Percentiles rank a stretch among this genome's conserved stretches.
phyloP scores from a whole-genome alignment of 176 grass and related monocot genomes.

The Phragmites australis region DNA sequence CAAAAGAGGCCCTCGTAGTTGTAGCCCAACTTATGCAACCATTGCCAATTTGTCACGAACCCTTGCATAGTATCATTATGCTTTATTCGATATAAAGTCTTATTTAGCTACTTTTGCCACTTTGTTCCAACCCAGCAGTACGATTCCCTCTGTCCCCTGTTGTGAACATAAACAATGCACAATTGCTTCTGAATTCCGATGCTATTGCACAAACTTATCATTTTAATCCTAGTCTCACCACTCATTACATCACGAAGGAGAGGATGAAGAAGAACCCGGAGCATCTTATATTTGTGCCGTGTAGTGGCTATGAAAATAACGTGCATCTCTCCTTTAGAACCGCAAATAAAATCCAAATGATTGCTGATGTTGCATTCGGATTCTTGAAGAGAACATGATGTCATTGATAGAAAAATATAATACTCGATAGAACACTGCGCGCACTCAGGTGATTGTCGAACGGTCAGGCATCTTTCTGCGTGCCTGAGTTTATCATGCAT shows the following conservation, averaged over 20 bases:
- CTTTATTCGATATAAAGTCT: constrained; percentile 49
- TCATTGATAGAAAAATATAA: constrained; percentile 15
- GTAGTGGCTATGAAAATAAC: constrained; percentile 22
- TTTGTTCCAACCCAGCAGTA: constrained; percentile 45
- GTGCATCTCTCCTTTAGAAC: constrained; percentile 28
- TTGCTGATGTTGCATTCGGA: neutral
- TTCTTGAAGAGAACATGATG: constrained; percentile 19
- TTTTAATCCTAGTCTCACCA: neutral
- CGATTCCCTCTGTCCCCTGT: constrained; percentile 48
- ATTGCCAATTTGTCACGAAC: constrained; percentile 34
- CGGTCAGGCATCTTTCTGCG: constrained; percentile 24
- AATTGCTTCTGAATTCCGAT: constrained; percentile 21
- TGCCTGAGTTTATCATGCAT: neutral
- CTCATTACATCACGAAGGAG: constrained; percentile 39
- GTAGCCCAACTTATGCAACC: too few species aligned
- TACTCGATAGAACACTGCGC: neutral
- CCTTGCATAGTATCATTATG: constrained; percentile 1
- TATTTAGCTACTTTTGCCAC: constrained; percentile 27
- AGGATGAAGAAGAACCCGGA: constrained; percentile 10
- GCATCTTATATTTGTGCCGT: constrained; percentile 33
- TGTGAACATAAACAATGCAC: constrained; percentile 31
- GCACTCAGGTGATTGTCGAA: constrained; percentile 6
- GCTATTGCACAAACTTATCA: too few species aligned
- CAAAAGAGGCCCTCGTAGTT: too few species aligned
- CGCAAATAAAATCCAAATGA: constrained; percentile 11